A percentile compares a stretch with the other conserved stretches of the same genome.
Evolutionary conservation across 176 grass and related monocot genomes (phyloP).

Genomic region (Musa itinerans): DNA sequence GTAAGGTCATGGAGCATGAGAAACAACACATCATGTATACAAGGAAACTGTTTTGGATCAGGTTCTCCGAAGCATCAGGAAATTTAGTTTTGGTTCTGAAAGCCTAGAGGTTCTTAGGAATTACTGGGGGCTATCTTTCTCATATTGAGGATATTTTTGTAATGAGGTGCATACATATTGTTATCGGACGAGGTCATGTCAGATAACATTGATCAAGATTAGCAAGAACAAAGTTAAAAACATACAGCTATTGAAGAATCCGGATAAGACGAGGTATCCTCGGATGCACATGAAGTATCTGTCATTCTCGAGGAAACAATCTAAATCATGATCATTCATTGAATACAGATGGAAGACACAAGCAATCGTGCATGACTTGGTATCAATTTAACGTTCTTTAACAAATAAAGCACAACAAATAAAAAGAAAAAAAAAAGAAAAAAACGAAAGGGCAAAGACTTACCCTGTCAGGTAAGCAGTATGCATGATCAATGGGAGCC

Average conservation of each 20-base stretch:
- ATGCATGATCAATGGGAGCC: constrained; percentile 17
- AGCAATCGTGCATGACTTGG: not conserved
- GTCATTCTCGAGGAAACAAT: not conserved
- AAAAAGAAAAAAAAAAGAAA: not conserved
- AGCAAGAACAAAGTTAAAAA: not conserved
- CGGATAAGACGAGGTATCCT: not conserved
- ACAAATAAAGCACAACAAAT: not conserved
- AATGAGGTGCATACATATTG: not conserved
- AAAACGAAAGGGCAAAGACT: not conserved
- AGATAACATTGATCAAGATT: not conserved
- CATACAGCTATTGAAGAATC: not conserved
- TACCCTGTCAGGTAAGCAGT: constrained; percentile 17
- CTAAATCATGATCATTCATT: not conserved
- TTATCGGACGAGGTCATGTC: too few species aligned
- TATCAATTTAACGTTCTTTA: not conserved
- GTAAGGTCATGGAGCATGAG: too few species aligned
- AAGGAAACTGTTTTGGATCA: too few species aligned
- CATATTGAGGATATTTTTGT: not conserved
- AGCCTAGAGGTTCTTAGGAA: not conserved
- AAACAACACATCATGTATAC: too few species aligned
- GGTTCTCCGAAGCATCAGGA: not conserved
- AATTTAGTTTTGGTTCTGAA: not conserved
- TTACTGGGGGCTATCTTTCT: not conserved
- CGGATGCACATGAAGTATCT: not conserved
- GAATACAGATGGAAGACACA: not conserved